A percentile compares a stretch with the other conserved stretches of the same genome.
phyloP scores from a whole-genome alignment of 805 yeast species.

The Schwanniomyces polymorphus region DNA sequence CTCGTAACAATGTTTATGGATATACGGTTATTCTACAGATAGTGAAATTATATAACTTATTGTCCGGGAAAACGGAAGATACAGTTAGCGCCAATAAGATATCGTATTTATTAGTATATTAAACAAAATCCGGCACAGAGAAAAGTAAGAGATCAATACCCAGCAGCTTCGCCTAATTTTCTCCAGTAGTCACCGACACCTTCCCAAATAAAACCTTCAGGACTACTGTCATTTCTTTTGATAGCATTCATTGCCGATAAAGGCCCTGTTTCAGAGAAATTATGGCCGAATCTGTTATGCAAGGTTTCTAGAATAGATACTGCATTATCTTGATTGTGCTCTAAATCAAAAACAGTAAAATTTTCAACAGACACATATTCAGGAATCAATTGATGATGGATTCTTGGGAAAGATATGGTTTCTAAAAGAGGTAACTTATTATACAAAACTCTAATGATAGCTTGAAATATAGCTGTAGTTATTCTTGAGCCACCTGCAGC shows the following conservation, averaged over 20 bases:
- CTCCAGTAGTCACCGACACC: conserved; percentile 94
- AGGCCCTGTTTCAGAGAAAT: conserved; percentile 32
- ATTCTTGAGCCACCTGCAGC: conserved; percentile 95
- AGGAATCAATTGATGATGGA: conserved; percentile 90
- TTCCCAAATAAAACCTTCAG: conserved; percentile 41
- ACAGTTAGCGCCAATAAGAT: no score
- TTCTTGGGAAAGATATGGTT: conserved; percentile 73
- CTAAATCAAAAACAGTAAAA: conserved; percentile 38
- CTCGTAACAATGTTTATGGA: no score
- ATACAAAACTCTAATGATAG: conserved; percentile 65
- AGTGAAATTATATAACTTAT: no score
- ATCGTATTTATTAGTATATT: no score
- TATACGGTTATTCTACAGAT: no score
- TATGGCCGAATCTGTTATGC: conserved; percentile 39
- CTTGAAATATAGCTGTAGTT: conserved; percentile 79
- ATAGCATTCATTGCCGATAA: conserved; percentile 45
- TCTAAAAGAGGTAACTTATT: conserved; percentile 60
- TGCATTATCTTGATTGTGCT: conserved; percentile 32
- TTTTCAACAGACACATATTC: conserved; percentile 62
- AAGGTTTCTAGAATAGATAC: conserved; percentile 43
- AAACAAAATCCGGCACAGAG: no score
- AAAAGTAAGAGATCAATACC: conserved; percentile 39
- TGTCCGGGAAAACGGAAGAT: no score
- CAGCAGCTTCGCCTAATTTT: conserved; percentile 73
- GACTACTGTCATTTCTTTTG: conserved; percentile 52